These are phyloP conservation scores for Pestalotiopsis sp. DNA, from an alignment of 2,329 filamentous ascomycete genomes.

Conservation along the genomic window DNA sequence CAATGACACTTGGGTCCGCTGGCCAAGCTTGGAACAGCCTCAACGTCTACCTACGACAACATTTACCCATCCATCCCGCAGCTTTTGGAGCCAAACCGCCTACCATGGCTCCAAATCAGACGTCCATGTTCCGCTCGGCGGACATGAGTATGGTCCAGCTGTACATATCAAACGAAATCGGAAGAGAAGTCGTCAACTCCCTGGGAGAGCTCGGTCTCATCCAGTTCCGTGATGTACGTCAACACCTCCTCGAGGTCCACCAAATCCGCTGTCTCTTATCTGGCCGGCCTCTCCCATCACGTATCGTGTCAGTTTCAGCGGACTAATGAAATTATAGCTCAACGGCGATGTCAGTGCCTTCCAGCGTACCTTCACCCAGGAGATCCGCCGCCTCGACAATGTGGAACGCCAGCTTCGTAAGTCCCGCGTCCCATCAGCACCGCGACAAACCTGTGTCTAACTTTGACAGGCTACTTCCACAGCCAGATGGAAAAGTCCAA, in stretches of 20 bases:
- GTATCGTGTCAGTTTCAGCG: background rate
- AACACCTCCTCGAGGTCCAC: slow-evolving; percentile 21
- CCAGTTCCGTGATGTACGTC: slow-evolving; percentile 92
- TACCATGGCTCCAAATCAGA: slow-evolving; percentile 69
- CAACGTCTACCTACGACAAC: background rate
- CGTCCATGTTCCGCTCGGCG: slow-evolving; percentile 99
- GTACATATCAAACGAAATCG: slow-evolving; percentile 98
- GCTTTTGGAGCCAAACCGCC: slow-evolving; percentile 11
- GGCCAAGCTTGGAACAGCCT: slow-evolving; percentile 5
- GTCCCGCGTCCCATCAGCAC: slow-evolving; percentile 37
- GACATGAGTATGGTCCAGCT: slow-evolving; percentile 99
- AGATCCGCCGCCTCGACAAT: slow-evolving; percentile 96
- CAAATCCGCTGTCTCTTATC: slow-evolving; percentile 7
- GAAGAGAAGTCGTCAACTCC: slow-evolving; percentile 94
- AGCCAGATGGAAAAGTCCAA: slow-evolving; percentile 91
- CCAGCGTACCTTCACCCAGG: slow-evolving; percentile 95
- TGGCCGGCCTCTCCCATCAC: too few species aligned
- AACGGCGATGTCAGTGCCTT: slow-evolving; percentile 93
- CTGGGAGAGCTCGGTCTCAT: slow-evolving; percentile 94
- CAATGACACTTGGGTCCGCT: slow-evolving; percentile 7
- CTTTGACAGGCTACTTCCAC: slow-evolving; percentile 79
- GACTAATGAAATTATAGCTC: slow-evolving; percentile 58
- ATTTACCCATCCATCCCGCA: background rate
- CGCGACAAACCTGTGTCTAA: slow-evolving; percentile 31
- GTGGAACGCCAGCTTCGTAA: slow-evolving; percentile 95